These are phyloP conservation scores for Aureoboletus auriporus DNA, from an alignment of 768 basidiomycete genomes.

Conservation along the genomic window DNA sequence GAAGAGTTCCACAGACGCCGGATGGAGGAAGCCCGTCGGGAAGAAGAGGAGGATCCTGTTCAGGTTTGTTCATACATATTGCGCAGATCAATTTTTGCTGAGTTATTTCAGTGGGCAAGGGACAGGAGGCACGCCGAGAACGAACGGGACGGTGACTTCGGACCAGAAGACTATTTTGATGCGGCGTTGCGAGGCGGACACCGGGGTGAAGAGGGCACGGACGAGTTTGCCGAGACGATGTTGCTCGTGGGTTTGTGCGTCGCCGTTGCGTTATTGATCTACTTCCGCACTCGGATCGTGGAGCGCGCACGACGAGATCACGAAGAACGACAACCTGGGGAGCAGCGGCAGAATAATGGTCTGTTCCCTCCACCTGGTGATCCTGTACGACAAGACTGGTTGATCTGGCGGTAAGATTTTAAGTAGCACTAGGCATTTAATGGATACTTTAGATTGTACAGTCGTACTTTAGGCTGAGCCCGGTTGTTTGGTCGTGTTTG, in stretches of 20 bases:
- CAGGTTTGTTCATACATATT: slow-evolving; percentile 43
- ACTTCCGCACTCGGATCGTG: slow-evolving; percentile 74
- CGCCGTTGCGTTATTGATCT: slow-evolving; percentile 69
- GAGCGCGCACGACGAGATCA: slow-evolving; percentile 68
- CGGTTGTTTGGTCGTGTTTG: slow-evolving; percentile 26
- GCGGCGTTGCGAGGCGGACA: slow-evolving; percentile 55
- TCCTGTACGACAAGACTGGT: slow-evolving; percentile 64
- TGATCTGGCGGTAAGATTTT: slow-evolving; percentile 39
- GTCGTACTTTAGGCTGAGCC: neutral
- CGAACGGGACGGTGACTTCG: slow-evolving; percentile 70
- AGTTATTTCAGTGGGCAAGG: slow-evolving; percentile 61
- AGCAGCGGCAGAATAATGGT: slow-evolving; percentile 34
- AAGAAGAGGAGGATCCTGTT: slow-evolving; percentile 68
- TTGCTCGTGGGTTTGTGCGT: slow-evolving; percentile 71
- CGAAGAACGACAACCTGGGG: slow-evolving; percentile 33
- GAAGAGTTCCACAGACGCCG: slow-evolving; percentile 69
- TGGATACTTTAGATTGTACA: neutral
- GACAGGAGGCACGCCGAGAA: slow-evolving; percentile 68
- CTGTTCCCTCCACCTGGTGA: slow-evolving; percentile 62
- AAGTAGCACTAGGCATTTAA: neutral
- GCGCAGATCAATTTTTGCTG: slow-evolving; percentile 1
- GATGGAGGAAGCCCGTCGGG: slow-evolving; percentile 35
- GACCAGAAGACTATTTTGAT: slow-evolving; percentile 82
- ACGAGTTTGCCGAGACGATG: slow-evolving; percentile 80
- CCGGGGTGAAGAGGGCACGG: slow-evolving; percentile 57